phyloP scores from a whole-genome alignment of 192 early-diverging fungal genomes.

The Ambispora gerdemannii region DNA sequence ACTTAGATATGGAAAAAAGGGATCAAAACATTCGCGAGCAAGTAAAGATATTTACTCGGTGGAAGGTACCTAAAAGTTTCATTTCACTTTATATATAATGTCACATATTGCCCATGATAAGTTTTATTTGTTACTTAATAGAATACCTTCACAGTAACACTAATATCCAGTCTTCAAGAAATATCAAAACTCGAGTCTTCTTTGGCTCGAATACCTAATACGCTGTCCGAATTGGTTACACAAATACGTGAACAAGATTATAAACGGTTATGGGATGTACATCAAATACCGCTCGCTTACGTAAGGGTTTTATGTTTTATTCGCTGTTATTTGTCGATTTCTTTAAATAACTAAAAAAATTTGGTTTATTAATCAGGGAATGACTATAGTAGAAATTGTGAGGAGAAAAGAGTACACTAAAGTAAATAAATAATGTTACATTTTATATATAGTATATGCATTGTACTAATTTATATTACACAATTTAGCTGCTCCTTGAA shows the following conservation, averaged over 20 bases:
- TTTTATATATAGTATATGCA: not conserved
- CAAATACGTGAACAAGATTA: slow-evolving; percentile 37
- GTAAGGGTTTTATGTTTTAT: slow-evolving; percentile 30
- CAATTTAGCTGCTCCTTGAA: slow-evolving; percentile 31
- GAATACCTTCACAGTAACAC: slow-evolving; percentile 36
- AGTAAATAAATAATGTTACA: slow-evolving; percentile 26
- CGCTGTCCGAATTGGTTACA: slow-evolving; percentile 33
- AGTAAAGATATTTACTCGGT: slow-evolving; percentile 8
- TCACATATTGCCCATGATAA: too few species aligned
- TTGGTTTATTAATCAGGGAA: slow-evolving; percentile 32
- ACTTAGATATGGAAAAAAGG: slow-evolving; percentile 4
- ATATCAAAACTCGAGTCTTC: slow-evolving; percentile 44
- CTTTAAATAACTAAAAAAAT: not conserved
- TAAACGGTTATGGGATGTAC: slow-evolving; percentile 39
- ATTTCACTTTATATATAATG: too few species aligned
- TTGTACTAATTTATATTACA: not conserved
- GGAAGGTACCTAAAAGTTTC: slow-evolving; percentile 7
- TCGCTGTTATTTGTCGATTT: not conserved
- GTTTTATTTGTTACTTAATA: slow-evolving; percentile 1
- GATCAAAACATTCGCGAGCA: slow-evolving; percentile 24
- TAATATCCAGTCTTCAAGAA: slow-evolving; percentile 39
- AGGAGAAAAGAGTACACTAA: slow-evolving; percentile 50
- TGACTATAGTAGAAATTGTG: slow-evolving; percentile 48
- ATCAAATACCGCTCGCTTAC: slow-evolving; percentile 49
- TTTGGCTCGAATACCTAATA: slow-evolving; percentile 42